Evolutionary conservation across 2,329 filamentous ascomycete genomes (phyloP).

Genomic region (Davidsoniella virescens): DNA sequence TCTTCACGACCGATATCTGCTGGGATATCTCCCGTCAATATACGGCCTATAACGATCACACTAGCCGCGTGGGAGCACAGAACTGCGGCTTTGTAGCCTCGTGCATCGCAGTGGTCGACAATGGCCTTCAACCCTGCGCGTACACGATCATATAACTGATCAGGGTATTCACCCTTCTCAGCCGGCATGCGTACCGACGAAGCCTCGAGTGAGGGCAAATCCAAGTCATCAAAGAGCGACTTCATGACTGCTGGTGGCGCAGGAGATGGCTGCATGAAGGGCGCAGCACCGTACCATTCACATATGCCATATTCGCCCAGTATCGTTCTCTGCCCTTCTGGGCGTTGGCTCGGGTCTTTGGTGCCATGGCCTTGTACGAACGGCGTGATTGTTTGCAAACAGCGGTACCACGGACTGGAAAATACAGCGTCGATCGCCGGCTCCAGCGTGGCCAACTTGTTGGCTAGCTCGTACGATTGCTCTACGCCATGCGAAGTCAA

Average conservation of each 20-base stretch:
- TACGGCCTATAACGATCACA: slow-evolving; percentile 72
- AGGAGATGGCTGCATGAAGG: slow-evolving; percentile 71
- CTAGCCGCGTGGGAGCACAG: slow-evolving; percentile 83
- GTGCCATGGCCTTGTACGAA: slow-evolving; percentile 38
- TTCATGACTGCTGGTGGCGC: slow-evolving; percentile 47
- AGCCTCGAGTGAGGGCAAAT: slow-evolving; percentile 41
- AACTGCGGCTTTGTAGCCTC: slow-evolving; percentile 53
- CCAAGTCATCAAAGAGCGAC: slow-evolving; percentile 48
- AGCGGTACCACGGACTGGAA: slow-evolving; percentile 74
- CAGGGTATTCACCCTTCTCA: slow-evolving; percentile 61
- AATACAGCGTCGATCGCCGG: slow-evolving; percentile 65
- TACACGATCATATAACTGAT: slow-evolving; percentile 64
- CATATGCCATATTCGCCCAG: slow-evolving; percentile 44
- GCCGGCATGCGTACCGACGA: slow-evolving; percentile 39
- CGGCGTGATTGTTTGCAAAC: slow-evolving; percentile 67
- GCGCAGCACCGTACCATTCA: slow-evolving; percentile 83
- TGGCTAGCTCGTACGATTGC: slow-evolving; percentile 64
- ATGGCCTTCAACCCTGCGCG: slow-evolving; percentile 53
- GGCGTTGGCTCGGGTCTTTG: slow-evolving; percentile 10
- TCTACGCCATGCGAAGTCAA: slow-evolving; percentile 73
- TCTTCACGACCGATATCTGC: slow-evolving; percentile 56
- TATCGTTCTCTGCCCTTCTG: slow-evolving; percentile 23
- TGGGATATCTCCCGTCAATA: slow-evolving; percentile 64
- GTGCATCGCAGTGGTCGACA: slow-evolving; percentile 55
- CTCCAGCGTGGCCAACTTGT: slow-evolving; percentile 42